Conservation (phyloP, 1,284 basidiomycete genomes). For the Tranzscheliella williamsii region DNA sequence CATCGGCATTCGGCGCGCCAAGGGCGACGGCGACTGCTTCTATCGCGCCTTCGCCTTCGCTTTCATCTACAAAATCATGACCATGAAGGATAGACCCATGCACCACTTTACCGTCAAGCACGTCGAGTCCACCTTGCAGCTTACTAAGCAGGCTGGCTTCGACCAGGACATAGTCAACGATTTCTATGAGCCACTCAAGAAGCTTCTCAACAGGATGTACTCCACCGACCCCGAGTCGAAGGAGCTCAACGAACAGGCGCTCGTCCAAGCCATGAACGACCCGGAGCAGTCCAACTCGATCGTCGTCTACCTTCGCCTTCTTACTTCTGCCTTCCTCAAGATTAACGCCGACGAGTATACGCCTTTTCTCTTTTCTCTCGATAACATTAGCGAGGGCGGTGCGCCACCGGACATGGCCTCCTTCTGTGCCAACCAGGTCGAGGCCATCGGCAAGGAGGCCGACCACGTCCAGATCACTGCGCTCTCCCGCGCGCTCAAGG, state of each 20-base stretch:
- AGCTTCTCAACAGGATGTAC: constrained; percentile 36
- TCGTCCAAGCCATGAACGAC: constrained; percentile 50
- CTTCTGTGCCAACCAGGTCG: constrained; percentile 51
- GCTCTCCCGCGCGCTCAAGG: constrained; percentile 40
- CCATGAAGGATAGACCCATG: constrained; percentile 39
- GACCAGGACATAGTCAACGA: constrained; percentile 43
- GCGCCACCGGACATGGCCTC: constrained; percentile 37
- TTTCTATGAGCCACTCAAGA: constrained; percentile 49
- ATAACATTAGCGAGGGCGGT: constrained; percentile 3
- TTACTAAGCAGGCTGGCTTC: constrained; percentile 46
- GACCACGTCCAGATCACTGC: constrained; percentile 57
- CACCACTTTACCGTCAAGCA: constrained; percentile 42
- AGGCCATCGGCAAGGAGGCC: constrained; percentile 55
- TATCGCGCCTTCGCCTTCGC: constrained; percentile 54
- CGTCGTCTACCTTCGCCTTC: constrained; percentile 49
- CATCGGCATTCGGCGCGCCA: constrained; percentile 37
- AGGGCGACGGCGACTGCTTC: constrained; percentile 58
- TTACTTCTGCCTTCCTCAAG: constrained; percentile 49
- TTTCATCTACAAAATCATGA: constrained; percentile 41
- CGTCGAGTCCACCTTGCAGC: constrained; percentile 36
- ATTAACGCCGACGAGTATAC: constrained; percentile 47
- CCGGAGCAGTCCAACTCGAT: constrained; percentile 51
- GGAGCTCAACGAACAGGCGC: constrained; percentile 32
- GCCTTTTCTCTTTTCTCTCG: constrained; percentile 47
- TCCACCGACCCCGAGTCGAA: constrained; percentile 30